Base-by-base conservation (phyloP, 768 basidiomycete species). In the Auricularia sp. region DNA sequence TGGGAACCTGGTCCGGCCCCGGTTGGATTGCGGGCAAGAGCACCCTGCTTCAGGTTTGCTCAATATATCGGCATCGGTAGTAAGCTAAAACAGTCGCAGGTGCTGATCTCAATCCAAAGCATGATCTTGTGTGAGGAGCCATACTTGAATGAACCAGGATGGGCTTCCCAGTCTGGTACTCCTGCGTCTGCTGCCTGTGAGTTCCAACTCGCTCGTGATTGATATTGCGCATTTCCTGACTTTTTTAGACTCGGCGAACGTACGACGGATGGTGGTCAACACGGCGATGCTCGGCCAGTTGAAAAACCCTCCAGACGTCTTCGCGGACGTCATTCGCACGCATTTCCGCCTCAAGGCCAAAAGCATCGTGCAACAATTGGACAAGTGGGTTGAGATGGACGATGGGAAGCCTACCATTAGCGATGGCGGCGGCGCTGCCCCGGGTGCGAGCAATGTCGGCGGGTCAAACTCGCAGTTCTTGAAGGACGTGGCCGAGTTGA, bases 81-180 rank as follows among this genome's bases (percentile, higher is more conserved):
- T 34, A 14, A 14, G 24, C 62, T 24, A 64, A 63, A 63, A 33
- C 11, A 51, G 39, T 42, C 39, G 8, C 39, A 42, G 39, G 39
- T 42, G 39, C 80, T 98, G 51, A 90, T 97, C 45, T 95, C 94
- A 16, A 95, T 98, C 37, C 95, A 97, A 77, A 93, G 92, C 16
- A 93, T 98, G 91, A 96, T 97, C 69, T 78, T 97, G 33, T 94
- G 90, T 67, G 95, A 96, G 21, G 94, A 94, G 70, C 92, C 95
- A 8, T 96, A 94, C 73, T 75, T 94, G 66, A 96, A 96, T 69
- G 94, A 98, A 73, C 94, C 94, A 21, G 93, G 89, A 33, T 92
- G 90, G 90, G 87, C 90, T 24, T 76, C 76, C 51, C 82, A 83
- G 65, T 84, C 81, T 16, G 92, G 92, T 34, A 89, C 86, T 33